Base-by-base conservation (phyloP, 345 rosid genomes). In the Populus davidiana region DNA sequence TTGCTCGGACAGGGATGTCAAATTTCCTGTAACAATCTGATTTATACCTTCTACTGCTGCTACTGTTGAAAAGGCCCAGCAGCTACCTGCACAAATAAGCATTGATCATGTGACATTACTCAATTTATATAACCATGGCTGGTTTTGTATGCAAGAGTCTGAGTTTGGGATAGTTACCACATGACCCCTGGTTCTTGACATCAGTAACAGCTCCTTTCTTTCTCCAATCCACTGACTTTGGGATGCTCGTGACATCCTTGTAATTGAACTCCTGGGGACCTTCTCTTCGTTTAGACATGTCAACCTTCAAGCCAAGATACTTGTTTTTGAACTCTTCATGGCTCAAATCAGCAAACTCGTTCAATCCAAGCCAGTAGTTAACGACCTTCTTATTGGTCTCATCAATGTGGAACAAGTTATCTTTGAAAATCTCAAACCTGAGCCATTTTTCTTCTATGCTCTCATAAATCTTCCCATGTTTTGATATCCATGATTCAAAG, bases 31-130 rank as follows among this genome's bases (percentile, higher is more conserved):
- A 0, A 77, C 81, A 21, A 81, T 77, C 71, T 73, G 78, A 74
- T 77, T 81, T 62, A 81, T 69, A 20, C 84, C 84, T 31, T 81
- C 84, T 2, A 81, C 84, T 17, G 81, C 81, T 0, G 84, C 84
- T 33, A 81, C 84, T 0, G 84, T 81, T 8, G 84, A 81, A 73
- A 81, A 81, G 29, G 84, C 84, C 84, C 84, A 81, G 69, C 84
- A 81, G 41, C 84, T 81, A 16, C 81, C 81, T 79, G 77, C n/a
- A 52, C 13, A 25, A 27, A 50, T 11, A 14, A 3, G 16, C 49
- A 29, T 12, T 56, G 54, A 67, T 13, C 21, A 69, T 43, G 14
- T 27, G 41, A 27, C 33, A 65, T 14, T 17, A 1, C 33, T 6
- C 41, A 18, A 65, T 27, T 5, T 29, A 4, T 29, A 2, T 67